Conservation (phyloP, 2,329 filamentous ascomycete genomes). For the Ceratocystis lukuohia region DNA sequence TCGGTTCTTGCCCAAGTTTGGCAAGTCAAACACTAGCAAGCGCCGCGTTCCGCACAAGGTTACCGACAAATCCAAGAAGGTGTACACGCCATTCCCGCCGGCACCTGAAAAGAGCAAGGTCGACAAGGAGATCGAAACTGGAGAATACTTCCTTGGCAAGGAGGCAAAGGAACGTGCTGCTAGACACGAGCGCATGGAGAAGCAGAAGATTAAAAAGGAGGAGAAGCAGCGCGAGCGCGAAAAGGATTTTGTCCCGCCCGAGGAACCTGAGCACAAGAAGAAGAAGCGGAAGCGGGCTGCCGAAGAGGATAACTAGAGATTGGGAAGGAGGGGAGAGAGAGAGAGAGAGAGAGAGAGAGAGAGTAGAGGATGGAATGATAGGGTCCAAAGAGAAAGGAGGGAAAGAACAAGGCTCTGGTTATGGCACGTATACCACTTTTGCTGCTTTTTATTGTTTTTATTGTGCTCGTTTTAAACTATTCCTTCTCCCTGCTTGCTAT, state of each 20-base stretch:
- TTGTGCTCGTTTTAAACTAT: constrained; percentile 3
- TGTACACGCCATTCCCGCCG: constrained; percentile 93
- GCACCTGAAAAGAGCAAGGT: constrained; percentile 98
- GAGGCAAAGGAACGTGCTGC: constrained; percentile 76
- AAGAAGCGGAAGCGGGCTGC: constrained; percentile 42
- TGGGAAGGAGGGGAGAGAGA: constrained; percentile 23
- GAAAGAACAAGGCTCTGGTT: constrained; percentile 1
- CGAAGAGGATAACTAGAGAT: constrained; percentile 22
- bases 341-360: not conserved
- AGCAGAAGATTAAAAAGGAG: constrained; percentile 74
- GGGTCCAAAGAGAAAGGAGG: not conserved
- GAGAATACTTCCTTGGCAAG: constrained; percentile 92
- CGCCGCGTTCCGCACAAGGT: constrained; percentile 70
- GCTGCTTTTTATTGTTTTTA: constrained; percentile 13
- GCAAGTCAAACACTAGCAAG: constrained; percentile 80
- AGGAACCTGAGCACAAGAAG: constrained; percentile 54
- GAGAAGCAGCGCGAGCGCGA: constrained; percentile 77
- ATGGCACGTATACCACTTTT: constrained; percentile 13
- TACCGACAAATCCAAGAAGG: constrained; percentile 85
- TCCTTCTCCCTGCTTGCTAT: not conserved
- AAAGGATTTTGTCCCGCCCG: constrained; percentile 75
- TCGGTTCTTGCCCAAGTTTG: constrained; percentile 92
- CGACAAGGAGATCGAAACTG: constrained; percentile 91
- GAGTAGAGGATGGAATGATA: constrained; percentile 9
- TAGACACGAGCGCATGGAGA: constrained; percentile 67